Base-by-base conservation (phyloP, 192 early-diverging fungal species). In the Endogone sp. region DNA sequence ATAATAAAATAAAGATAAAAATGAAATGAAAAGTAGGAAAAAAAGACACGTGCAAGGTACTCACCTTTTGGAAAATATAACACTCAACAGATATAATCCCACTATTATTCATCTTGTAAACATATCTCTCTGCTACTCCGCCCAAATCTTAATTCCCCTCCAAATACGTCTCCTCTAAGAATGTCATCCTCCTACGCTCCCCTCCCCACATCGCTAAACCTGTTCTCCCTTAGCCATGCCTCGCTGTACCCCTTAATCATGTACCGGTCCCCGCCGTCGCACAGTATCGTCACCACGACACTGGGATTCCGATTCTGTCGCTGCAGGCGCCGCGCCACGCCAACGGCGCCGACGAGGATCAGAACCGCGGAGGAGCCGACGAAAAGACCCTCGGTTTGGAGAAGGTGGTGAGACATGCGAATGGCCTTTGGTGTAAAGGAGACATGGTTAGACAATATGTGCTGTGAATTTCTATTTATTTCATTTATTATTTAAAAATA, bases 181-280 rank as follows among this genome's bases (percentile, higher is more conserved):
- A 60, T 60, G 22, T 10, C 22, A 28, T 22, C 59, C 59, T 10
- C 59, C 59, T 2, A 60, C 27, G 59, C 59, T 60, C 27, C 59
- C 59, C 59, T 60, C 59, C 22, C 59, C 59, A 10, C 59, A 9
- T 60, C 59, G 27, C 59, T 21, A 22, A 60, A 60, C 21, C 59
- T 21, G 27, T 60, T 28, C 22, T 1, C 59, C 22, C 1, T 28
- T 10, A 60, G 10, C 59, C 59, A 60, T 1, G 6, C 59, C 59
- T 60, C 27, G 27, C 21, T 28, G 59, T 60, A 60, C 22, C 27
- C 27, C 37, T 60, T 60, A 2, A 6, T 26, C 59, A 60, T 60
- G 59, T 60, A 60, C 27, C 59, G 59, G 27, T 60, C 59, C 10
- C 27, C 59, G 22, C 59, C 59, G 27, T 60, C 59, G 27, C 59